These are phyloP conservation scores for Candida ipomoeae DNA, from an alignment of 805 yeast genomes.

Conservation along the genomic window DNA sequence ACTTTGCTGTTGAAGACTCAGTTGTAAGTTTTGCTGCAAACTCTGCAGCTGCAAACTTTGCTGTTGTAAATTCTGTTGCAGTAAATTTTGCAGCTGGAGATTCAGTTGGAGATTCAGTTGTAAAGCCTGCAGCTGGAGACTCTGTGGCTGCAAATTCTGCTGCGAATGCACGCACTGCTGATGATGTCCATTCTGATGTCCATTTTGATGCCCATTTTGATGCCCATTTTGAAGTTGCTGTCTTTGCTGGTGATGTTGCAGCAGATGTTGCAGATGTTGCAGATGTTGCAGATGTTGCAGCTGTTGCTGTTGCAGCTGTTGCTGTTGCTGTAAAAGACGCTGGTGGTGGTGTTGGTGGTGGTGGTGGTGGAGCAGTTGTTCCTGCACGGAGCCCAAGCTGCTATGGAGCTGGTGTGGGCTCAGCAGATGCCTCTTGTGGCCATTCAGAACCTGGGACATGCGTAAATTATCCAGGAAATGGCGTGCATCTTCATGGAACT, in stretches of 20 bases:
- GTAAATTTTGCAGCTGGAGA: constrained; percentile 9
- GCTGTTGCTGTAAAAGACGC: constrained; percentile 5
- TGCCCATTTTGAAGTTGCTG: neutral
- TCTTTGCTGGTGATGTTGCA: neutral
- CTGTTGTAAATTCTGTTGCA: constrained; percentile 8
- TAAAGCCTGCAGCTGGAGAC: constrained; percentile 3
- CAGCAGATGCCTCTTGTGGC: neutral
- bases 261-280: neutral
- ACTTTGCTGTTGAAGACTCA: constrained; percentile 6
- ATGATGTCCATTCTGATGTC: neutral
- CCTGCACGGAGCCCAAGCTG: constrained; percentile 1
- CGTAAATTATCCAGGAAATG: constrained; percentile 7
- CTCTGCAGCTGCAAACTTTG: constrained; percentile 3
- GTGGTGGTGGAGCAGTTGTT: constrained; percentile 9
- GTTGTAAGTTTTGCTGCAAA: constrained; percentile 7
- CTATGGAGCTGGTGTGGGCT: constrained; percentile 1
- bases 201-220: neutral
- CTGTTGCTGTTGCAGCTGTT: constrained; percentile 4
- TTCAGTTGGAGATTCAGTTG: constrained; percentile 5
- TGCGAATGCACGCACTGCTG: neutral
- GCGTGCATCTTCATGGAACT: constrained; percentile 5
- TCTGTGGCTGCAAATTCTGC: constrained; percentile 6
- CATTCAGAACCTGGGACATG: constrained; percentile 1
- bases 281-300: constrained; percentile 7
- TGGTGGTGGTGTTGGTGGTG: constrained; percentile 5